Evolutionary conservation across 2,329 filamentous ascomycete genomes (phyloP), one percentile per base, ranked within the genome.

Genomic region (Trichoderma endophyticum): DNA sequence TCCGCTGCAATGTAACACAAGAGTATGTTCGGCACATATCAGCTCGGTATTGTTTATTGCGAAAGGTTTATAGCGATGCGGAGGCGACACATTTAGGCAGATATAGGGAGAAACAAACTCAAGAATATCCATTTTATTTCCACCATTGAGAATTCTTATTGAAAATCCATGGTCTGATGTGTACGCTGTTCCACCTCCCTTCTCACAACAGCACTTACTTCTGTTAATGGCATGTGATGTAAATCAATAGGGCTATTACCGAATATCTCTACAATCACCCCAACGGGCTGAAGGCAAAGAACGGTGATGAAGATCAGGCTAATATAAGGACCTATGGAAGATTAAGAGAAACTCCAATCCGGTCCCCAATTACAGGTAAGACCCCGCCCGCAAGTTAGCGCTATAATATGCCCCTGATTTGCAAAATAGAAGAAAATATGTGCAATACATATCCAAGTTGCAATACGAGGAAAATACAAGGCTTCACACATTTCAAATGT

Each of bases 11-110:
- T 68, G 65, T 48, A 68, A 68, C 65, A 48, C 12, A 59, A 54
- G 65, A 59, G 65, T 57, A 11, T 24, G 54, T 12, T 68, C 6
- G 12, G 30, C 6, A 59, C 51, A 24, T 21, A 68, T 12, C 5
- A 43, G 48, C 24, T 30, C 65, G 28, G 26, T 30, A 43, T 15
- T 30, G 36, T 15, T 8, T 26, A 54, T 59, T 59, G 34, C 12
- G 18, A 68, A 43, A 5, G 18, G 54, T 26, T 59, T 59, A 43
- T 32, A 39, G 21, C 11, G 11, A 24, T 18, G 65, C 34, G 32
- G 54, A 68, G 65, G 65, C 65, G 34, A 60, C 34, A 30, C 15
- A 24, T 59, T 68, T 68, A 68, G 65, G 65, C 65, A 68, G 26
- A 54, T 48, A 21, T 28, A 26, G 54, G 18, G 24, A 57, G 54